Evolutionary conservation across 2,329 filamentous ascomycete species (phyloP), one percentile per base, ranked within the genome.

Genomic region (Cryphonectria radicalis): DNA sequence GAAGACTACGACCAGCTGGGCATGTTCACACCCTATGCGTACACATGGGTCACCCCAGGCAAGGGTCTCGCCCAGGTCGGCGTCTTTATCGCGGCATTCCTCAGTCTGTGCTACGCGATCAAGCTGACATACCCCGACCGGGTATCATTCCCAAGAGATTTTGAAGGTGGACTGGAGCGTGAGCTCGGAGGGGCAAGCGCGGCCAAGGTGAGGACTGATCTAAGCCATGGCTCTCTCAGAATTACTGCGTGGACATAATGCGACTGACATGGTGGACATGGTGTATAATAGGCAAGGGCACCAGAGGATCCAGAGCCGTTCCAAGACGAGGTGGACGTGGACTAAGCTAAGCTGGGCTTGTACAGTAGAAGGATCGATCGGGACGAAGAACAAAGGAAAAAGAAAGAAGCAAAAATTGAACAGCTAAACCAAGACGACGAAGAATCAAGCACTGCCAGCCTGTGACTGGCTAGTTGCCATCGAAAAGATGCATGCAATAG

Each of bases 1-100:
- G 97, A 99, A 83, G 96, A 99, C 82, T 92, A 98, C 82, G 97
- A 99, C 81, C 88, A 94, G 71, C 87, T 98, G 71, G 95, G 94
- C 77, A 92, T 97, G 75, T 95, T 99, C 83, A 92, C 93, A 66
- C 90, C 94, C 2, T 91, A 96, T 81, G 91, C 95, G 78, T 98
- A 99, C 85, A 96, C 91, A 70, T 95, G 96, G 87, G 85, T 87
- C 62, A 91, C 88, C 66, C 85, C 95, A 22, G 88, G 89, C 74
- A 94, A 91, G 79, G 93, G 89, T 72, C 79, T 90, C 50, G 77
- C 91, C 72, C 90, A 94, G 83, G 82, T 95, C 74, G 91, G 89
- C 72, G 83, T 83, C 74, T 95, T 95, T 79, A 81, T 94, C 62
- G 84, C 84, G 32, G 83, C 85, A 68, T 87, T 94, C 75, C 79